These are phyloP conservation scores for Aquilaria sinensis DNA, from an alignment of 345 rosid species.

Conservation along the genomic window DNA sequence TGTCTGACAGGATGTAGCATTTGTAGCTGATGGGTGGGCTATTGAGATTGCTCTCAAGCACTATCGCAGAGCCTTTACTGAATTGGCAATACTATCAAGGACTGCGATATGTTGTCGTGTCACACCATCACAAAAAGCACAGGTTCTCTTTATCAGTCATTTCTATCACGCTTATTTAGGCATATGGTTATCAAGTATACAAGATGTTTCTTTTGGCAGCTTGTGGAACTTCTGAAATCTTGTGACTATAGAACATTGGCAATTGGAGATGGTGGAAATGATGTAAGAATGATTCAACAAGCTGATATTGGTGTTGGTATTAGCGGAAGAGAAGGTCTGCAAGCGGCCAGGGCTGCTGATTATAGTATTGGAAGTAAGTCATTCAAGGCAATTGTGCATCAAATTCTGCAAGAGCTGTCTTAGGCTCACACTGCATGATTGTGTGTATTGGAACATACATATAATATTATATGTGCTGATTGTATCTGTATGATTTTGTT, in stretches of 20 bases:
- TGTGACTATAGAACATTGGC: constrained; percentile 97
- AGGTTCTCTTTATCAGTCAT: constrained; percentile 35
- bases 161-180: too few relatives aligned
- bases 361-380: constrained; percentile 95
- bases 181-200: background rate
- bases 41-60: constrained; percentile 89
- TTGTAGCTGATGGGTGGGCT: constrained; percentile 98
- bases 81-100: constrained; percentile 87
- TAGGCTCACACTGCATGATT: too few relatives aligned
- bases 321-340: constrained; percentile 98
- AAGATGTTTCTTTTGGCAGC: constrained; percentile 37
- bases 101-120: constrained; percentile 99
- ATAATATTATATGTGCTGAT: too few relatives aligned
- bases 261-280: constrained; percentile 99
- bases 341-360: constrained; percentile 99
- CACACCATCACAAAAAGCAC: constrained; percentile 98
- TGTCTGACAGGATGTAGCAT: constrained; percentile 74
- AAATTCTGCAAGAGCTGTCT: too few relatives aligned
- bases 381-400: too few relatives aligned
- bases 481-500: background rate
- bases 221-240: constrained; percentile 83
- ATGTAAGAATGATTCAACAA: constrained; percentile 98
- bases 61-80: constrained; percentile 79
- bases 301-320: constrained; percentile 98
- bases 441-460: too few relatives aligned